These are phyloP conservation scores for Dendrothele bispora DNA, from an alignment of 768 basidiomycete genomes.

Conservation along the genomic window DNA sequence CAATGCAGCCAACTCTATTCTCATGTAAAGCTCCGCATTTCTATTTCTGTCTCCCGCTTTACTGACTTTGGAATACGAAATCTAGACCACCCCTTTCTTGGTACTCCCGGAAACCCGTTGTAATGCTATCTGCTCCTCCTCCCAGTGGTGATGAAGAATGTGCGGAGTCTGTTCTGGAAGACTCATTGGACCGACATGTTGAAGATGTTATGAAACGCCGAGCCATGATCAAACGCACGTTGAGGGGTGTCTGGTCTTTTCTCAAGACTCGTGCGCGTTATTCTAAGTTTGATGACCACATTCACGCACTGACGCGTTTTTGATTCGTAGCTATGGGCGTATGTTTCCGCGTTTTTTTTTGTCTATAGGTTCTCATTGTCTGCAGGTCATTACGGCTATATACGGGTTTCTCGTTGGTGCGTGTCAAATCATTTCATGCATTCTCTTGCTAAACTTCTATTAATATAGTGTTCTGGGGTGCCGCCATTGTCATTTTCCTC, in stretches of 20 bases:
- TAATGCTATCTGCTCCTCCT: conserved; percentile 47
- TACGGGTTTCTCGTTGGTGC: conserved; percentile 80
- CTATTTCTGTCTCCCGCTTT: not conserved
- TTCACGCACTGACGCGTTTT: no score
- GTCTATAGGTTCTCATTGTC: conserved; percentile 1
- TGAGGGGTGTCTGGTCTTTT: conserved; percentile 79
- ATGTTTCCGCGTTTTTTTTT: conserved; percentile 22
- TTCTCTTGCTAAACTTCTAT: conserved; percentile 4
- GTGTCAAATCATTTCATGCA: conserved; percentile 18
- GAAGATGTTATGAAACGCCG: conserved; percentile 69
- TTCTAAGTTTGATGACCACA: no score
- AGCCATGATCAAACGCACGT: conserved; percentile 52
- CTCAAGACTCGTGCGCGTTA: conserved; percentile 81
- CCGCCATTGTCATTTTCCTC: conserved; percentile 77
- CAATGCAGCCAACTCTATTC: conserved; percentile 77
- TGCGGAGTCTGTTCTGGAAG: conserved; percentile 32
- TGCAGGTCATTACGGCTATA: conserved; percentile 61
- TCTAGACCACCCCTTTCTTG: conserved; percentile 66
- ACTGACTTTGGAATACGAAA: conserved; percentile 4
- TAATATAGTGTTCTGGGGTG: conserved; percentile 76
- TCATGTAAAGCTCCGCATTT: conserved; percentile 46
- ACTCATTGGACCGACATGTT: conserved; percentile 72
- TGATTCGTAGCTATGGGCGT: conserved; percentile 61
- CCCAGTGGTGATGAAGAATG: conserved; percentile 23
- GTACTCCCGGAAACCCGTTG: conserved; percentile 69